A percentile compares a stretch with the other conserved stretches of the same genome.
These are phyloP conservation scores for Starmera quercuum DNA, from an alignment of 805 yeast genomes.

Conservation along the genomic window DNA sequence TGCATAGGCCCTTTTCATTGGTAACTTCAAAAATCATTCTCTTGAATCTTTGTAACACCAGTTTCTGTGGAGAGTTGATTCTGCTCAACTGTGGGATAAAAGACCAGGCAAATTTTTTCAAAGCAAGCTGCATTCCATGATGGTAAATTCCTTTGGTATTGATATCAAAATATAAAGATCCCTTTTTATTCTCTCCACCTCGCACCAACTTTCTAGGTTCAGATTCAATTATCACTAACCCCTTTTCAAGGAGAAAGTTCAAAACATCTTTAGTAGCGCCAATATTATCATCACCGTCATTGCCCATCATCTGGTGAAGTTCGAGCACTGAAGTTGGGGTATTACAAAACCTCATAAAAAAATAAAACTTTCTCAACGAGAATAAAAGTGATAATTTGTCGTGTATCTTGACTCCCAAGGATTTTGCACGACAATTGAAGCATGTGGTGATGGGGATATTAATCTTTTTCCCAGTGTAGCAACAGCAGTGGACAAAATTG, in stretches of 20 bases:
- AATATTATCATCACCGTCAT: slow-evolving; percentile 4
- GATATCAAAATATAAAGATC: slow-evolving; percentile 13
- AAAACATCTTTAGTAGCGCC: slow-evolving; percentile 5
- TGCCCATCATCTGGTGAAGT: slow-evolving; percentile 11
- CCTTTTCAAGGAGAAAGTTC: slow-evolving; percentile 7
- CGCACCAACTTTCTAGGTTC: slow-evolving; percentile 5
- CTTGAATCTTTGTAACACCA: background rate
- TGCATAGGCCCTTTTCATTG: background rate
- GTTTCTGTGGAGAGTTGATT: background rate
- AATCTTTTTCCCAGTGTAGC: slow-evolving; percentile 22
- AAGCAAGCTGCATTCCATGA: background rate
- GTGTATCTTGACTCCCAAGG: slow-evolving; percentile 12
- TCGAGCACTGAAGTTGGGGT: slow-evolving; percentile 12
- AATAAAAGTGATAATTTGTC: slow-evolving; percentile 21
- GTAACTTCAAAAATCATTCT: background rate
- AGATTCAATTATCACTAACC: slow-evolving; percentile 3
- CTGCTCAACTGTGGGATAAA: slow-evolving; percentile 8
- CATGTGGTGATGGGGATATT: slow-evolving; percentile 14
- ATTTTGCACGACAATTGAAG: slow-evolving; percentile 18
- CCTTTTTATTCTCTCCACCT: slow-evolving; percentile 3
- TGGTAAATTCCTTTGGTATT: slow-evolving; percentile 16
- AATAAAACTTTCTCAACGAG: slow-evolving; percentile 27
- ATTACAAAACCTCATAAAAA: slow-evolving; percentile 13
- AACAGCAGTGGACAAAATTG: slow-evolving; percentile 23
- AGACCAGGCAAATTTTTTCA: slow-evolving; percentile 6